Conservation (phyloP, 2,329 filamentous ascomycete genomes). For the Ascochyta koolunga region DNA sequence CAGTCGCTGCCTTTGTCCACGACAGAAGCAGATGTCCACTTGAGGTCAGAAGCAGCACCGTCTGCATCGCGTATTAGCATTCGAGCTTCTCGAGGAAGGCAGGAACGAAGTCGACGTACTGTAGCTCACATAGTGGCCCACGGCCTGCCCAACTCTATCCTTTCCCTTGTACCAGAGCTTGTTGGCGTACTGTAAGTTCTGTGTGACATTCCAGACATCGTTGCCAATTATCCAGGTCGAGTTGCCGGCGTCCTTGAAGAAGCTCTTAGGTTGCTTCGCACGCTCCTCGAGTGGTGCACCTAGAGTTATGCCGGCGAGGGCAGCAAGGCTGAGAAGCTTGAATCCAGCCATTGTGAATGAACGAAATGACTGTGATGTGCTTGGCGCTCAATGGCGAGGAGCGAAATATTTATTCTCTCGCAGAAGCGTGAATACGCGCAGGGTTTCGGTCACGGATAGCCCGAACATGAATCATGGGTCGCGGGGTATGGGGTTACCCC, state of each 20-base stretch:
- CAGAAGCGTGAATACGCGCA: background rate
- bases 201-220: slow-evolving; percentile 52
- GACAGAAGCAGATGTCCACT: slow-evolving; percentile 56
- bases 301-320: slow-evolving; percentile 14
- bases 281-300: slow-evolving; percentile 29
- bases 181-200: slow-evolving; percentile 46
- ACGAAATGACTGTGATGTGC: background rate
- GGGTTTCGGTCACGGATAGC: slow-evolving; percentile 22
- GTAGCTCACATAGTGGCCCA: slow-evolving; percentile 55
- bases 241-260: slow-evolving; percentile 42
- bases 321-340: slow-evolving; percentile 24
- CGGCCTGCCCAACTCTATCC: slow-evolving; percentile 51
- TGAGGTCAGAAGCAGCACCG: slow-evolving; percentile 55
- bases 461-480: slow-evolving; percentile 23
- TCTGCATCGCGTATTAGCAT: slow-evolving; percentile 45
- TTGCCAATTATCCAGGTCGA: slow-evolving; percentile 50
- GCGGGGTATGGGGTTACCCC: slow-evolving; percentile 17
- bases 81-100: background rate
- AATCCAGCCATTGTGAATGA: slow-evolving; percentile 21
- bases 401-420: slow-evolving; percentile 10
- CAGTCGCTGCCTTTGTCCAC: slow-evolving; percentile 50
- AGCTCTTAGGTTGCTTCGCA: slow-evolving; percentile 37
- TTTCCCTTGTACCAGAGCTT: slow-evolving; percentile 51
- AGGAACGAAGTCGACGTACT: slow-evolving; percentile 35
- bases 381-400: slow-evolving; percentile 2